Conservation (phyloP, 1,284 basidiomycete genomes). For the Ustilago trichophora region DNA sequence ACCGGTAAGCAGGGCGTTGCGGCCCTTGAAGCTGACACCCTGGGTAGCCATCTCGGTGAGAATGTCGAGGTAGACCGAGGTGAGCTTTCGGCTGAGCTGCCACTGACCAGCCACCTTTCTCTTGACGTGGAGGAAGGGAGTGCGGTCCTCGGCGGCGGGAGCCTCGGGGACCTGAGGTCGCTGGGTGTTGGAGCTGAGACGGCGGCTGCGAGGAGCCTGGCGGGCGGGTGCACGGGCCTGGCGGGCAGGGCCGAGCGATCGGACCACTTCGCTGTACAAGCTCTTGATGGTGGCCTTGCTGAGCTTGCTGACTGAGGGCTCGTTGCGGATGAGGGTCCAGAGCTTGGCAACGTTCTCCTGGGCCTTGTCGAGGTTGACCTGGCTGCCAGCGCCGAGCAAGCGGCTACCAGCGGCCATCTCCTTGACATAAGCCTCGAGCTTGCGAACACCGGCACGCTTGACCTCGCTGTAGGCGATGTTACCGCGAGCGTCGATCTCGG, state of each 20-base stretch:
- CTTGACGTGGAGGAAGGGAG: conserved; percentile 94
- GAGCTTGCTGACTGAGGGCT: conserved; percentile 93
- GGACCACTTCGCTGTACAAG: conserved; percentile 92
- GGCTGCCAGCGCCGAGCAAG: conserved; percentile 64
- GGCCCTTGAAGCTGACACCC: conserved; percentile 97
- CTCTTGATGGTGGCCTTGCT: conserved; percentile 98
- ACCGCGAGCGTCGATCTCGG: conserved; percentile 89
- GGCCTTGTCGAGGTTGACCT: conserved; percentile 80
- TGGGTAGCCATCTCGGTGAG: conserved; percentile 97
- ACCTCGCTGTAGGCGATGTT: conserved; percentile 95
- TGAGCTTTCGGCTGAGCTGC: conserved; percentile 97
- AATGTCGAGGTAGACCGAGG: conserved; percentile 82
- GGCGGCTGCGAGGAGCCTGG: conserved; percentile 53
- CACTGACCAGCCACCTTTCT: conserved; percentile 94
- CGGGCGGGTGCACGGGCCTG: conserved; percentile 70
- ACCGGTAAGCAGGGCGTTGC: conserved; percentile 96
- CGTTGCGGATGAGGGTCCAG: conserved; percentile 95
- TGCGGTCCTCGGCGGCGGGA: conserved; percentile 73
- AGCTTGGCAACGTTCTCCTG: conserved; percentile 94
- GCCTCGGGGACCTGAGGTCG: conserved; percentile 52
- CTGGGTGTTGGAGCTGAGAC: conserved; percentile 69
- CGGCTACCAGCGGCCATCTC: conserved; percentile 96
- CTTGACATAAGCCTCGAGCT: conserved; percentile 96
- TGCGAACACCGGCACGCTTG: conserved; percentile 91
- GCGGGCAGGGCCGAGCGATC: conserved; percentile 74